Evolutionary conservation across 495 filamentous ascomycete genomes (phyloP), one percentile per base, ranked within the genome.

Genomic region (Penicillium herquei): DNA sequence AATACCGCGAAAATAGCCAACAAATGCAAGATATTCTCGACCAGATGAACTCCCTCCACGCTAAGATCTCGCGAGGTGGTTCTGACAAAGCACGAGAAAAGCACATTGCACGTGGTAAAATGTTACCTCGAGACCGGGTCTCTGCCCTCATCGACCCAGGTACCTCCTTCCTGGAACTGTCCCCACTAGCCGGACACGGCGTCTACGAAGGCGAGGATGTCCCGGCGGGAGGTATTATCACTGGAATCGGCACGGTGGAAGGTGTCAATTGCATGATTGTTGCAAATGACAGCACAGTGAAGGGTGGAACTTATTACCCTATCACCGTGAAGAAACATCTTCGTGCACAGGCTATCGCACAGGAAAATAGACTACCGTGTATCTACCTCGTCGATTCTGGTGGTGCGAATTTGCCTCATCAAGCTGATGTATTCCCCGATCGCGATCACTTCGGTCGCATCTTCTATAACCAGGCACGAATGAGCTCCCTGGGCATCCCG

Each of bases 321-420:
- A 92, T 98, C 49, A 98, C 94, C 2, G 92, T 98, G 33, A 96
- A 96, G 77, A 98, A 98, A 75, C 95, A 98, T 73, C 78, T 98
- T 12, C 85, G 94, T 52, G 94, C 94, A 18, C 94, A 98, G 70
- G 87, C 84, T 21, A 87, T 98, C 52, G 94, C 94, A 2, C 82
- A 90, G 57, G 89, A 98, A 70, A 98, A 98, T 65, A 84, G 80
- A 58, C 68, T 90, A 5, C 87, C 87, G 0, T 98, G 94, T 70
- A 89, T 98, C 64, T 98, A 98, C 72, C 80, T 98, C 32, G 94
- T 98, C 33, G 94, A 98, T 65, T 96, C 92, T 0, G 94, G 94
- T 44, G 94, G 94, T 61, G 94, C 92, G 21, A 98, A 98, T 68
- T 83, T 98, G 3, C 95, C 94, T 5, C 88, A 98, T 61, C 94